Evolutionary conservation across 1,284 basidiomycete species (phyloP).

Genomic region (Leccinum ponderosum): DNA sequence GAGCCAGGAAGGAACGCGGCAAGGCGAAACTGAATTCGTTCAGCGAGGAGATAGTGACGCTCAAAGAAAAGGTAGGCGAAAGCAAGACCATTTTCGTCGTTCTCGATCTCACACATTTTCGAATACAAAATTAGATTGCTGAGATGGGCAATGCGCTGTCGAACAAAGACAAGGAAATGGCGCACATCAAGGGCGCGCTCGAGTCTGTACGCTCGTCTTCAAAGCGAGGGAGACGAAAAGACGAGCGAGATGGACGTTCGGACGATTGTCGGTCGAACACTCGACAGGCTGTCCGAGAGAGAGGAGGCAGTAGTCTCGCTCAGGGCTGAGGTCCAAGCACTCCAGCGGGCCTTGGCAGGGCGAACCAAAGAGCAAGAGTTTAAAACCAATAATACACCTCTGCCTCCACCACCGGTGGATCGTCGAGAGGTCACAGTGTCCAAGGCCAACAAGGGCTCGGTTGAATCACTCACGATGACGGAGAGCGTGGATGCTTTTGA

Average conservation of each 20-base stretch:
- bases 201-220: conserved; percentile 82
- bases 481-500: conserved; percentile 5
- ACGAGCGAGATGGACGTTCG: conserved; percentile 65
- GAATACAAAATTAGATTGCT: conserved; percentile 41
- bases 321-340: conserved; percentile 48
- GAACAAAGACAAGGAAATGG: conserved; percentile 71
- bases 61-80: conserved; percentile 62
- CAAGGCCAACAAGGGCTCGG: conserved; percentile 18
- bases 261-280: conserved; percentile 66
- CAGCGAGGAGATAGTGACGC: conserved; percentile 73
- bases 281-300: conserved; percentile 71
- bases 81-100: not conserved
- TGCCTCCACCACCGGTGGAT: conserved; percentile 53
- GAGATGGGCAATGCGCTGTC: conserved; percentile 53
- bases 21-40: conserved; percentile 72
- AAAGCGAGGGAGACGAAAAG: conserved; percentile 49
- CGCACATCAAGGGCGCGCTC: conserved; percentile 79
- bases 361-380: conserved; percentile 71
- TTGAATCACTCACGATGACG: not conserved
- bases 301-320: conserved; percentile 67
- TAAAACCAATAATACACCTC: conserved; percentile 65
- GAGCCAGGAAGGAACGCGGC: conserved; percentile 76
- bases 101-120: conserved; percentile 1
- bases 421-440: conserved; percentile 18
- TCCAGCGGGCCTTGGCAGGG: conserved; percentile 51